Evolutionary conservation across 192 early-diverging fungal genomes (phyloP).

Genomic region (Dispira simplex): DNA sequence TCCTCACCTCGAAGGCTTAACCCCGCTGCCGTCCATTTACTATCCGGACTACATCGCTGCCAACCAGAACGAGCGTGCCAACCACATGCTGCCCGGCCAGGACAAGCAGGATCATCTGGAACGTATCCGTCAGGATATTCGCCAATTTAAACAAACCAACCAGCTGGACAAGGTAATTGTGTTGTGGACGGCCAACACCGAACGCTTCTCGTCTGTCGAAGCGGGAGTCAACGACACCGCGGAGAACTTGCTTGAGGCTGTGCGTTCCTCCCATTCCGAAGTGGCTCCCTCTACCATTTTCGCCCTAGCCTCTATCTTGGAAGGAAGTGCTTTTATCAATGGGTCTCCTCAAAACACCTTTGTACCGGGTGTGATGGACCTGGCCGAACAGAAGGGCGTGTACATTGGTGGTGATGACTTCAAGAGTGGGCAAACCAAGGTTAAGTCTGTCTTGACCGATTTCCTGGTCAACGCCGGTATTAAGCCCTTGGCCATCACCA

Average conservation of each 20-base stretch:
- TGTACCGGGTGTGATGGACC: conserved; percentile 83
- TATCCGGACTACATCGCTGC: conserved; percentile 99
- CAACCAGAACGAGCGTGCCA: conserved; percentile 93
- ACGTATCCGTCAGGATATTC: conserved; percentile 86
- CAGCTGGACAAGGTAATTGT: conserved; percentile 85
- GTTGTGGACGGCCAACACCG: conserved; percentile 99
- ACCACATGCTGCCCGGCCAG: conserved; percentile 72
- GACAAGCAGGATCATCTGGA: conserved; percentile 89
- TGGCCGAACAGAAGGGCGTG: conserved; percentile 75
- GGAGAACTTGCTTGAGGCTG: conserved; percentile 73
- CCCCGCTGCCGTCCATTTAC: conserved; percentile 92
- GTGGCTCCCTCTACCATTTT: conserved; percentile 94
- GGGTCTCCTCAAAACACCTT: conserved; percentile 99
- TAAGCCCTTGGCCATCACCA: conserved; percentile 92
- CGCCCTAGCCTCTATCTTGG: conserved; percentile 90
- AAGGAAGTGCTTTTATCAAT: conserved; percentile 94
- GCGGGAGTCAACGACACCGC: conserved; percentile 95
- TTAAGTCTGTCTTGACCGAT: conserved; percentile 98
- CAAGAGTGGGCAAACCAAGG: conserved; percentile 99
- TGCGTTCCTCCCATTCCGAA: conserved; percentile 72
- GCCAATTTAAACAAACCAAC: conserved; percentile 84
- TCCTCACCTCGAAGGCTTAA: conserved; percentile 60
- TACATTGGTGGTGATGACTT: conserved; percentile 99
- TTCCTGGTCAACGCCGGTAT: conserved; percentile 98
- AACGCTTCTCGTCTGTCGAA: conserved; percentile 62